Evolutionary conservation across 192 early-diverging fungal genomes (phyloP).

Genomic region (Rhizophlyctis rosea): DNA sequence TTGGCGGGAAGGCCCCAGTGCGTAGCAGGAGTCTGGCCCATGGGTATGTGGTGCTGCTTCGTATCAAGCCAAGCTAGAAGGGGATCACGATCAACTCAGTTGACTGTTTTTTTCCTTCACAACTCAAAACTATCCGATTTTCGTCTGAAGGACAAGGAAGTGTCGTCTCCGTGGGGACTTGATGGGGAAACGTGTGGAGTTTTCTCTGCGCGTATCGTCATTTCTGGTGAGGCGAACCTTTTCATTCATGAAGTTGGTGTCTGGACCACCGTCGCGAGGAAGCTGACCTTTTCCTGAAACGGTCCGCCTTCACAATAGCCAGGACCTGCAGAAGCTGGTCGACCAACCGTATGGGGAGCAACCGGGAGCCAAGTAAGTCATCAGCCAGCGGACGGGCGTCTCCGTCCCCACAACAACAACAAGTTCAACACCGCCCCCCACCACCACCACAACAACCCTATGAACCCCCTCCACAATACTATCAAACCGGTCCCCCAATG

Average conservation of each 20-base stretch:
- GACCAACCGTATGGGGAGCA: constrained; percentile 88
- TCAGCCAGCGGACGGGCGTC: too few relatives aligned
- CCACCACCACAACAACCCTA: too few relatives aligned
- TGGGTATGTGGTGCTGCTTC: constrained; percentile 57
- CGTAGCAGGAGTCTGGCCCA: constrained; percentile 88
- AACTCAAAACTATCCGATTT: constrained; percentile 92
- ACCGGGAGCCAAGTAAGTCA: constrained; percentile 96
- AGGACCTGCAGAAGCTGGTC: constrained; percentile 80
- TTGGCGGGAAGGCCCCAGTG: constrained; percentile 85
- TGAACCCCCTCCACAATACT: too few relatives aligned
- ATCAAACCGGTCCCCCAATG: too few relatives aligned
- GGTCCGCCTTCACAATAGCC: constrained; percentile 95
- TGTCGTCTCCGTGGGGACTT: constrained; percentile 96
- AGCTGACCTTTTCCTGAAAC: constrained; percentile 95
- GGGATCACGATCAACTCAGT: not conserved
- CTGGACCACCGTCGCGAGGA: constrained; percentile 92
- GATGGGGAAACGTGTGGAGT: constrained; percentile 99
- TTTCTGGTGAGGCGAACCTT: constrained; percentile 97
- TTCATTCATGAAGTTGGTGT: constrained; percentile 98
- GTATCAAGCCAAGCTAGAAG: too few relatives aligned
- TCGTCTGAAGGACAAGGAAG: constrained; percentile 98
- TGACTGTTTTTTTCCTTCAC: not conserved
- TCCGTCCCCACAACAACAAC: too few relatives aligned
- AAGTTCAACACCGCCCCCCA: too few relatives aligned
- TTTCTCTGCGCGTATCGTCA: constrained; percentile 98